Percentiles rank a stretch among this genome's conserved stretches.
phyloP scores from a whole-genome alignment of 176 grass and related monocot genomes.

The Rhipidocladum racemiflorum region DNA sequence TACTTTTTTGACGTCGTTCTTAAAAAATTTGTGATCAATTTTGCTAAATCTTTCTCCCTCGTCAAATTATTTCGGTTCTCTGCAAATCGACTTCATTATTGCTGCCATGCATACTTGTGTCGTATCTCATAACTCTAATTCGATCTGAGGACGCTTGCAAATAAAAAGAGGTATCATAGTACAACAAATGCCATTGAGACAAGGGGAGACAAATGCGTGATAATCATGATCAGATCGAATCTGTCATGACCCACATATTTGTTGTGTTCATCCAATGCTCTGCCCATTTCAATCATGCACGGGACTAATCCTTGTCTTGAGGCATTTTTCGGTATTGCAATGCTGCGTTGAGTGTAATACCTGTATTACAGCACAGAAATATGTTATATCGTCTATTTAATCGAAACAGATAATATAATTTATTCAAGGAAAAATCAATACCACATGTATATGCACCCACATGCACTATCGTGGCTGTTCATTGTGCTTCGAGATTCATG shows the following conservation, averaged over 20 bases:
- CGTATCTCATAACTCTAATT: too few relatives aligned
- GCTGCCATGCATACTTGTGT: too few relatives aligned
- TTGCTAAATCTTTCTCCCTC: too few relatives aligned
- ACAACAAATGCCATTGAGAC: background rate
- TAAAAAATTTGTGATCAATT: too few relatives aligned
- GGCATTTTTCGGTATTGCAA: background rate
- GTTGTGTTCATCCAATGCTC: constrained; percentile 12
- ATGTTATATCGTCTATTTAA: background rate
- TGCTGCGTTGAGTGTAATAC: constrained; percentile 3
- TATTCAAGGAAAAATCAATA: background rate
- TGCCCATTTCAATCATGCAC: constrained; percentile 24
- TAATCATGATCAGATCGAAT: background rate
- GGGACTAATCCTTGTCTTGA: background rate
- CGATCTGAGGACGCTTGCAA: too few relatives aligned
- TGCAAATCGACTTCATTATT: too few relatives aligned
- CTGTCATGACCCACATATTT: constrained; percentile 10
- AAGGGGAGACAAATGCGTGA: background rate
- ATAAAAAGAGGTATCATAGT: too few relatives aligned
- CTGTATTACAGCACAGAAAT: background rate
- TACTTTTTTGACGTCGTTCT: too few relatives aligned
- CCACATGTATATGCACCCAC: too few relatives aligned
- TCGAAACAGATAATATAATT: background rate
- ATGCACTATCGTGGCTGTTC: too few relatives aligned
- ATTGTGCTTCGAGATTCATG: too few relatives aligned
- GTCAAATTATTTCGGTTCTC: too few relatives aligned